These are phyloP conservation scores for Dipteronia sinensis DNA, from an alignment of 345 rosid genomes.

Conservation along the genomic window DNA sequence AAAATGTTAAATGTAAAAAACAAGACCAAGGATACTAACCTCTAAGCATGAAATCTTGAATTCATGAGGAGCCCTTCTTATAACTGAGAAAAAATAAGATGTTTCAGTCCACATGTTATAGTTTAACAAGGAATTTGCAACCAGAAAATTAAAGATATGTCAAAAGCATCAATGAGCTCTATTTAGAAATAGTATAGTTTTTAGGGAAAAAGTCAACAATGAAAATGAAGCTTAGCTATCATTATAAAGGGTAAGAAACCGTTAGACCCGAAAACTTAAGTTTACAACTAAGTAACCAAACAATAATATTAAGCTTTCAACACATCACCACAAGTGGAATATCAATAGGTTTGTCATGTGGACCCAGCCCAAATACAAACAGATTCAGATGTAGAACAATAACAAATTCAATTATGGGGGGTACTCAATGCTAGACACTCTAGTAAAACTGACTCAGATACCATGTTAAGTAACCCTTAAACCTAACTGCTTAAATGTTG, in stretches of 20 bases:
- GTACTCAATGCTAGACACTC: not conserved
- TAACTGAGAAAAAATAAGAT: constrained; percentile 50
- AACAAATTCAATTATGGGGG: not conserved
- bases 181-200: not conserved
- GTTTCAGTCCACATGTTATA: constrained; percentile 16
- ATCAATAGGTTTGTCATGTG: not conserved
- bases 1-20: not conserved
- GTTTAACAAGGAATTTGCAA: constrained; percentile 9
- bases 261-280: not conserved
- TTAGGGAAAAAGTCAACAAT: not conserved
- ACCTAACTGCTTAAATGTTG: not conserved
- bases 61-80: constrained; percentile 98
- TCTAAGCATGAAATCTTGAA: constrained; percentile 98
- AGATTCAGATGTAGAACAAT: not conserved
- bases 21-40: constrained; percentile 51
- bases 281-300: not conserved
- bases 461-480: too few relatives aligned
- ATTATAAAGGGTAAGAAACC: not conserved
- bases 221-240: not conserved
- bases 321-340: not conserved
- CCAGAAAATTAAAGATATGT: constrained; percentile 6
- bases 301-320: not conserved
- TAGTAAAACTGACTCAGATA: too few relatives aligned
- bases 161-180: not conserved
- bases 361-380: not conserved